Percentiles rank a stretch among this genome's conserved stretches.
Evolutionary conservation across 352 stramenopile species (phyloP).

Genomic region (Phytophthora pisi): DNA sequence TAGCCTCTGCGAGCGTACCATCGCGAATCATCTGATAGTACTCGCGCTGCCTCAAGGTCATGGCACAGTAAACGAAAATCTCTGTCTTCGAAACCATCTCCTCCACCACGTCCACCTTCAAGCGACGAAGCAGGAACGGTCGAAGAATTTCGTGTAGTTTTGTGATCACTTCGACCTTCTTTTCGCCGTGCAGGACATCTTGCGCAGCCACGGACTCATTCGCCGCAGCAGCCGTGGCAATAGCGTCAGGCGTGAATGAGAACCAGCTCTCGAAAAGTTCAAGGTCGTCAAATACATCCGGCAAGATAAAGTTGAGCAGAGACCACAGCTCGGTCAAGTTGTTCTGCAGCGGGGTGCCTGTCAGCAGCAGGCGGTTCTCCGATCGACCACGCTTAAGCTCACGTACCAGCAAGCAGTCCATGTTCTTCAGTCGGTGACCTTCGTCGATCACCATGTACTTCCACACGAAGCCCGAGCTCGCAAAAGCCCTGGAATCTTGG

Average conservation of each 20-base stretch:
- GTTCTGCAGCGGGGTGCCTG: constrained; percentile 98
- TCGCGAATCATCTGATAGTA: constrained; percentile 96
- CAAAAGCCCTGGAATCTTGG: constrained; percentile 70
- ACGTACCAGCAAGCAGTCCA: constrained; percentile 94
- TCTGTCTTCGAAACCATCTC: constrained; percentile 98
- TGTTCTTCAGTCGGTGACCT: constrained; percentile 98
- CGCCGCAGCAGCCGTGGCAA: constrained; percentile 39
- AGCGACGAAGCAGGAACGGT: constrained; percentile 95
- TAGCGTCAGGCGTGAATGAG: constrained; percentile 94
- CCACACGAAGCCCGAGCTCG: constrained; percentile 69
- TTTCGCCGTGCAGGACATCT: constrained; percentile 92
- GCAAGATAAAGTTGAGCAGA: constrained; percentile 98
- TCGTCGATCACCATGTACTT: constrained; percentile 99
- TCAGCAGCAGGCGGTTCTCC: constrained; percentile 95
- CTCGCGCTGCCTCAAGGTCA: constrained; percentile 93
- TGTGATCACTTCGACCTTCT: constrained; percentile 93
- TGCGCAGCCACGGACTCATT: constrained; percentile 73
- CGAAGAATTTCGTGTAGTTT: constrained; percentile 98
- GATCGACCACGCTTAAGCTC: constrained; percentile 94
- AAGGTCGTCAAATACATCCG: constrained; percentile 97
- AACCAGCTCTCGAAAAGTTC: constrained; percentile 99
- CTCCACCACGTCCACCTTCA: constrained; percentile 95
- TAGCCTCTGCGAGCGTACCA: constrained; percentile 84
- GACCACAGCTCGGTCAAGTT: constrained; percentile 98
- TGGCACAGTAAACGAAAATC: constrained; percentile 97